A percentile compares a stretch with the other conserved stretches of the same genome.
These are phyloP conservation scores for Trichaptum fuscoviolaceum DNA, from an alignment of 768 basidiomycete species.

Conservation along the genomic window DNA sequence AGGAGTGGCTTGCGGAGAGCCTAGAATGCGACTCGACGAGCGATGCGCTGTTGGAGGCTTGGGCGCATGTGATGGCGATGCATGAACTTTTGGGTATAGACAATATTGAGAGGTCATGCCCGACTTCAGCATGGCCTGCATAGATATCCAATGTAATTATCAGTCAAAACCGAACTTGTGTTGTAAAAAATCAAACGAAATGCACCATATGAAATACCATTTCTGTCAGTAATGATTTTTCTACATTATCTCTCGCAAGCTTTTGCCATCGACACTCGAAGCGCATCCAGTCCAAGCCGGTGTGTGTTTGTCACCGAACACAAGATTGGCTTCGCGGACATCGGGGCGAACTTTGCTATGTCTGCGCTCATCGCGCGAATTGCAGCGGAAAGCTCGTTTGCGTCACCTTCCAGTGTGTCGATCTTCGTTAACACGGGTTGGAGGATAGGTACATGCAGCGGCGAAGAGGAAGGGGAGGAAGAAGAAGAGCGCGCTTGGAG, in stretches of 20 bases:
- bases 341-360: not conserved
- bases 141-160: not conserved
- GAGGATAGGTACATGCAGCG: conserved; percentile 43
- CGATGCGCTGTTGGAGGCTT: not conserved
- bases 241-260: conserved; percentile 41
- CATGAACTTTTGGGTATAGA: not conserved
- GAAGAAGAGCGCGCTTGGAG: conserved; percentile 17
- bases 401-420: conserved; percentile 52
- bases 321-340: conserved; percentile 38
- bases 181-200: not conserved
- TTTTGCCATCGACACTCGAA: conserved; percentile 53
- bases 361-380: conserved; percentile 1
- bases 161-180: not conserved
- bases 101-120: no score
- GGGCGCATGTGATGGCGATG: not conserved
- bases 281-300: conserved; percentile 49
- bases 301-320: conserved; percentile 46
- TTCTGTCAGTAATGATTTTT: not conserved
- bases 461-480: conserved; percentile 18
- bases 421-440: conserved; percentile 73
- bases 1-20: not conserved
- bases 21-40: not conserved
- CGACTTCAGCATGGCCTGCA: no score
- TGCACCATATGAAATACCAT: not conserved
- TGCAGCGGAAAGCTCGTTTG: not conserved